Conservation (phyloP, 2,329 filamentous ascomycete species). For the Cladophialophora immunda region DNA sequence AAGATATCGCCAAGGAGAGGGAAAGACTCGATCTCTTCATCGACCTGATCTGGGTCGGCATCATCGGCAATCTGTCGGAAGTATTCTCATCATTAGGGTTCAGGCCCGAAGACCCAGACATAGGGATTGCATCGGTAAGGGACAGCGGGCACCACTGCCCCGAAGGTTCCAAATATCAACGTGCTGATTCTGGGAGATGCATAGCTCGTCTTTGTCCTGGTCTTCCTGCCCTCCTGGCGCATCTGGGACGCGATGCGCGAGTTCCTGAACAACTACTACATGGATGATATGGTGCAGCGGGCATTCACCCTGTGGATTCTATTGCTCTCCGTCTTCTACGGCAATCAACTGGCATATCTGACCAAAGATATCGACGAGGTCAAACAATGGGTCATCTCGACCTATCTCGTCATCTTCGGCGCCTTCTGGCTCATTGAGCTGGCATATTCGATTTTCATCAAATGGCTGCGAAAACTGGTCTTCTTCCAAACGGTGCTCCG, state of each 20-base stretch:
- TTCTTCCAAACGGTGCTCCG: conserved; percentile 52
- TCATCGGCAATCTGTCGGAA: conserved; percentile 26
- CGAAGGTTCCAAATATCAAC: neutral
- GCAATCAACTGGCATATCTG: conserved; percentile 57
- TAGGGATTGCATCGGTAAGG: conserved; percentile 50
- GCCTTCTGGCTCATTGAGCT: conserved; percentile 49
- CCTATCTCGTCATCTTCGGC: conserved; percentile 57
- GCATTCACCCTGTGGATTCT: conserved; percentile 60
- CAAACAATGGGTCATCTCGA: conserved; percentile 51
- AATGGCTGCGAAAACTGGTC: conserved; percentile 52
- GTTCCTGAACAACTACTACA: conserved; percentile 63
- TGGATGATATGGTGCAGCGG: conserved; percentile 59
- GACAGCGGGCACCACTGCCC: neutral
- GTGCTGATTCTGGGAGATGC: neutral
- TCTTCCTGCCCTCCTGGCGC: conserved; percentile 60
- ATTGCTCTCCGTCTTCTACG: conserved; percentile 58
- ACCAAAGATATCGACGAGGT: conserved; percentile 53
- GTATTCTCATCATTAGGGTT: conserved; percentile 57
- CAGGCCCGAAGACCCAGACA: conserved; percentile 57
- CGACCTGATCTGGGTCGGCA: conserved; percentile 54
- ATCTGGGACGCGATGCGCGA: conserved; percentile 61
- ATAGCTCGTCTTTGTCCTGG: conserved; percentile 55
- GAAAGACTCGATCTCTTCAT: conserved; percentile 60
- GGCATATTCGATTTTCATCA: conserved; percentile 47
- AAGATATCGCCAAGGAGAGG: conserved; percentile 22